These are phyloP conservation scores for Stenogyne calaminthoides DNA, from an alignment of 305 asterid species.

Conservation along the genomic window DNA sequence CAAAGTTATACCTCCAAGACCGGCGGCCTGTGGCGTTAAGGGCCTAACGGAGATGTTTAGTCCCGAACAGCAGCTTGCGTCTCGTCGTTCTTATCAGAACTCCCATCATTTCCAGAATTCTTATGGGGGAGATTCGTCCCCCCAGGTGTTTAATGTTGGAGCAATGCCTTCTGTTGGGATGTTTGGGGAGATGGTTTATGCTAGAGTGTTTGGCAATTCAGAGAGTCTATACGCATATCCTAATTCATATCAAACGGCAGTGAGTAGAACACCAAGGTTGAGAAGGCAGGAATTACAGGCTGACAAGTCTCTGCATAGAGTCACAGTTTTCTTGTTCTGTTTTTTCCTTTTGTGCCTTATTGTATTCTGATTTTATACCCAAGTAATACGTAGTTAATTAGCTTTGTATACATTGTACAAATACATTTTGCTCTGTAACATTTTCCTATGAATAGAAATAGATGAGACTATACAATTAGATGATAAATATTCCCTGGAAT, in stretches of 20 bases:
- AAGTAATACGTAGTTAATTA: not conserved
- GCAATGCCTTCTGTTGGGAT: slow-evolving; percentile 38
- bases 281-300: slow-evolving; percentile 70
- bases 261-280: slow-evolving; percentile 51
- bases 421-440: not conserved
- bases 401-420: slow-evolving; percentile 34
- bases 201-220: slow-evolving; percentile 69
- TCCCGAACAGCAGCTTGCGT: slow-evolving; percentile 33
- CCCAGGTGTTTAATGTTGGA: slow-evolving; percentile 29
- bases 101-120: slow-evolving; percentile 22
- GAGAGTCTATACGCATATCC: slow-evolving; percentile 57
- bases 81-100: slow-evolving; percentile 31
- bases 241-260: slow-evolving; percentile 57
- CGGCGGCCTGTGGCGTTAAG: slow-evolving; percentile 49
- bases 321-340: slow-evolving; percentile 61
- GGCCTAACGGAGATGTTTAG: slow-evolving; percentile 35
- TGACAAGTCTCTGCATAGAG: slow-evolving; percentile 60
- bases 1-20: slow-evolving; percentile 54
- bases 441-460: not conserved
- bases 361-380: slow-evolving; percentile 45
- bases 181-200: slow-evolving; percentile 87
- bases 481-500: slow-evolving; percentile 1
- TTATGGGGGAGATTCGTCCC: slow-evolving; percentile 21
- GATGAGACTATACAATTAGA: slow-evolving; percentile 10
- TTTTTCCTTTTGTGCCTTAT: slow-evolving; percentile 63